These are phyloP conservation scores for Pythium pyrilobum DNA, from an alignment of 352 stramenopile genomes.

Conservation along the genomic window DNA sequence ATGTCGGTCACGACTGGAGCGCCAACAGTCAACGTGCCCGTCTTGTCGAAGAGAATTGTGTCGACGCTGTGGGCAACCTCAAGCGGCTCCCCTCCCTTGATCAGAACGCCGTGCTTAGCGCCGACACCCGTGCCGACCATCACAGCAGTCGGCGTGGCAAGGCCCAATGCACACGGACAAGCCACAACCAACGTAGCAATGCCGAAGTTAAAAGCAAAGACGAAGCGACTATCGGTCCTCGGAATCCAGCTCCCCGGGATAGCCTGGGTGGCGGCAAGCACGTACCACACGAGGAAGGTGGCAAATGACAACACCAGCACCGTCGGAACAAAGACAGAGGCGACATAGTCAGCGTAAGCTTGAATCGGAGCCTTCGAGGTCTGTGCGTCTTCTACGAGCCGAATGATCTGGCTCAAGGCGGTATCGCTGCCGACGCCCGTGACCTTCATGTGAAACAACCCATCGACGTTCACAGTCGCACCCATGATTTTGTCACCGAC, in stretches of 20 bases:
- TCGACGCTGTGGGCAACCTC: slow-evolving; percentile 91
- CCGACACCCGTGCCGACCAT: slow-evolving; percentile 98
- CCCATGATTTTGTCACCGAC: slow-evolving; percentile 84
- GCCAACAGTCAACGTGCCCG: slow-evolving; percentile 95
- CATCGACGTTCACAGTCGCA: slow-evolving; percentile 90
- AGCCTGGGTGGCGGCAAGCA: slow-evolving; percentile 49
- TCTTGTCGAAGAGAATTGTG: slow-evolving; percentile 99
- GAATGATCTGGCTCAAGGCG: slow-evolving; percentile 96
- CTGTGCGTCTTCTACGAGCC: slow-evolving; percentile 98
- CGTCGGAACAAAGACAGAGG: slow-evolving; percentile 94
- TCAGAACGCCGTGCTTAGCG: slow-evolving; percentile 95
- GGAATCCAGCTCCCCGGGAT: slow-evolving; percentile 71
- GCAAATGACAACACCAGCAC: slow-evolving; percentile 91
- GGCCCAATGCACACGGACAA: slow-evolving; percentile 97
- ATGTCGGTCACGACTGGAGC: slow-evolving; percentile 86
- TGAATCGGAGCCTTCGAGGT: slow-evolving; percentile 97
- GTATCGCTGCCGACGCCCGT: slow-evolving; percentile 92
- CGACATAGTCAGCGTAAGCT: slow-evolving; percentile 95
- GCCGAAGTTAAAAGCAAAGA: slow-evolving; percentile 96
- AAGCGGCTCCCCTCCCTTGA: slow-evolving; percentile 96
- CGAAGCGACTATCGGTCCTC: slow-evolving; percentile 67
- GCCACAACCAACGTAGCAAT: slow-evolving; percentile 98
- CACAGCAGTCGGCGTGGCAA: slow-evolving; percentile 97
- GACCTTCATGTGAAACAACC: slow-evolving; percentile 90
- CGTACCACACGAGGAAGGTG: slow-evolving; percentile 96